Conservation (phyloP, 805 yeast genomes). For the Saccharomyces kudriavzevii region DNA sequence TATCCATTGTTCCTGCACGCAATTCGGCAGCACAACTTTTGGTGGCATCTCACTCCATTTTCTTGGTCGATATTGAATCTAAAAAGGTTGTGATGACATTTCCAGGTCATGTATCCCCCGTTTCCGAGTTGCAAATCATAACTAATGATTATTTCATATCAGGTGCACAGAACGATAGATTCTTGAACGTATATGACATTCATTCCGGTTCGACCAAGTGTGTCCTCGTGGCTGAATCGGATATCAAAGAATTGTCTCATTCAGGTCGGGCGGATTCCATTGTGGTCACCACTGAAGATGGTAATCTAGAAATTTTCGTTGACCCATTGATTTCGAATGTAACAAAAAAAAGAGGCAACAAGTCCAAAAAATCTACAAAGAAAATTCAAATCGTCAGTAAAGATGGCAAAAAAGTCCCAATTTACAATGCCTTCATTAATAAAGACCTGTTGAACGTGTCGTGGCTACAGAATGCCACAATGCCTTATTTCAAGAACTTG, state of each 20-base stretch:
- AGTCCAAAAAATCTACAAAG: constrained; percentile 46
- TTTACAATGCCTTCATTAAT: constrained; percentile 28
- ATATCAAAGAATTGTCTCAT: constrained; percentile 41
- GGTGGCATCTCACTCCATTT: constrained; percentile 60
- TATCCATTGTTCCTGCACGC: constrained; percentile 14
- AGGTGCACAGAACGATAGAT: constrained; percentile 73
- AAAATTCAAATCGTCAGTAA: constrained; percentile 44
- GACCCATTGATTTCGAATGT: constrained; percentile 38
- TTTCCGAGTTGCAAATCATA: constrained; percentile 38
- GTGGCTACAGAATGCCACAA: constrained; percentile 56
- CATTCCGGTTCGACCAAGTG: constrained; percentile 34
- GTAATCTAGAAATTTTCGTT: constrained; percentile 61
- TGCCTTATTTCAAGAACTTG: constrained; percentile 50
- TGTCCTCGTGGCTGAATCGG: constrained; percentile 64
- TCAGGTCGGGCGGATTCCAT: constrained; percentile 21
- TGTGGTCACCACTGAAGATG: constrained; percentile 62
- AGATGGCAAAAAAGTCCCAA: constrained; percentile 14
- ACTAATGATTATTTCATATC: constrained; percentile 46
- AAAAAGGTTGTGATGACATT: constrained; percentile 41
- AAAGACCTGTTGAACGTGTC: constrained; percentile 37
- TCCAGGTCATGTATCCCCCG: constrained; percentile 73
- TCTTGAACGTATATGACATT: constrained; percentile 56
- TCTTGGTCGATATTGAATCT: constrained; percentile 39
- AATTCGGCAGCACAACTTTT: constrained; percentile 37
- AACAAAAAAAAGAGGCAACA: constrained; percentile 40